Base-by-base conservation (phyloP, 2,329 filamentous ascomycete species). In the Tothia fuscella region DNA sequence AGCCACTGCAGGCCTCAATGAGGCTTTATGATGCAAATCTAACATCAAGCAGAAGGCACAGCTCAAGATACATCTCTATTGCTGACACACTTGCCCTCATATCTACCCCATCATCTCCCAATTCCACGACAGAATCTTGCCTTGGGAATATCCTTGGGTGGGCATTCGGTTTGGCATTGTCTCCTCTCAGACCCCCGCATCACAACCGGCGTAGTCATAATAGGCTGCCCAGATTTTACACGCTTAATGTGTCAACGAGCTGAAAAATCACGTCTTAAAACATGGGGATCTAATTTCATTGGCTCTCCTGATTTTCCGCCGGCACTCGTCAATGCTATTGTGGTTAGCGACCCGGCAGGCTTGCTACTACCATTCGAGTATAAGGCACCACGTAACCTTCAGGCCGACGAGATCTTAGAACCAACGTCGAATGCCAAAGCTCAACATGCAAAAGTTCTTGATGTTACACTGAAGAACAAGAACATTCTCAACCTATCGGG, bases 201-300 rank as follows among this genome's bases (percentile, higher is more conserved):
- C 42, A 79, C 71, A n/a, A 79, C 82, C 0, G 87, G 75, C 1
- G 77, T 93, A 6, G 70, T 83, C 3, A 72, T 94, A 19, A 83
- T 96, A 41, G 91, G 89, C 1, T 94, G 87, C 59, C 86, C 88
- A 1, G 89, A 98, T 60, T 94, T 84, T 53, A 75, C 79, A 48
- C 69, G 82, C 58, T 66, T 96, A 13, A 82, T 96, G 76, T 70
- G 67, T 6, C 79, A 89, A 51, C 83, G 91, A 9, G 89, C 89
- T 1, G 67, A 74, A 4, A 66, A 79, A 28, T 81, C 80, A 0
- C 84, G 80, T 52, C 65, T 82, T 9, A 49, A 68, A 12, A 73
- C 76, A 0, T 85, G 72, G 61, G 79, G 78, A 0, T 59, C 66
- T 0, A 61, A 70, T 0, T 93, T 96, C 53, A 55, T 93, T 1